phyloP scores from a whole-genome alignment of 306 rosid genomes.

The Prunus fruticosa region DNA sequence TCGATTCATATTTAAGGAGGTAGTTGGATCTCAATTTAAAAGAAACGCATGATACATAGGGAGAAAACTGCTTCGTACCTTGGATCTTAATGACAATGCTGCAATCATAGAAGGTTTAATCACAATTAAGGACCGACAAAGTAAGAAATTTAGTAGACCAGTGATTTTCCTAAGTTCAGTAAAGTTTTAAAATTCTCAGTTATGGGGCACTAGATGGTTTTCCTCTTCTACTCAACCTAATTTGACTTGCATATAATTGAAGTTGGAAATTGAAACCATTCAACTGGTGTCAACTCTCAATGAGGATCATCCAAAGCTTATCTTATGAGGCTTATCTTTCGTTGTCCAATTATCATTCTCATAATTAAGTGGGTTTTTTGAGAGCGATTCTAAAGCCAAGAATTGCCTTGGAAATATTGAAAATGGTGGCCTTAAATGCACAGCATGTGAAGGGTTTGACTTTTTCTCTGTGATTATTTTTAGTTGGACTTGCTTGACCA shows the following conservation, averaged over 20 bases:
- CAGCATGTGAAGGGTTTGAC: slow-evolving; percentile 19
- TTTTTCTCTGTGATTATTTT: neutral
- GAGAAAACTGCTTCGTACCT: too few species aligned
- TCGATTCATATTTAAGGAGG: too few species aligned
- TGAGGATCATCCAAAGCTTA: neutral
- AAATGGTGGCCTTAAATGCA: slow-evolving; percentile 12
- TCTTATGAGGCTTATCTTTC: neutral
- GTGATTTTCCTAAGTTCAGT: neutral
- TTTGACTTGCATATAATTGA: neutral
- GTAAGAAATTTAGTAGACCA: neutral
- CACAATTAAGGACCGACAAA: neutral
- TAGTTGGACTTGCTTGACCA: slow-evolving; percentile 1
- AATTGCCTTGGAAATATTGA: slow-evolving; percentile 23
- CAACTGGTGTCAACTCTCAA: too few species aligned
- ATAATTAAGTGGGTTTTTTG: neutral
- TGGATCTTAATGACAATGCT: too few species aligned
- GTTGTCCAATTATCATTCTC: neutral
- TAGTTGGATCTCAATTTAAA: too few species aligned
- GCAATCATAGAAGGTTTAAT: too few species aligned
- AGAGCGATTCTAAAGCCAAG: slow-evolving; percentile 1
- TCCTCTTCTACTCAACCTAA: too few species aligned
- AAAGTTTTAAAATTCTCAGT: too few species aligned
- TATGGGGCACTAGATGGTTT: too few species aligned
- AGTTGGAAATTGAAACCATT: neutral
- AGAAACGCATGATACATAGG: too few species aligned